Conservation (phyloP, 2,329 filamentous ascomycete species). For the Apiospora koreana region DNA sequence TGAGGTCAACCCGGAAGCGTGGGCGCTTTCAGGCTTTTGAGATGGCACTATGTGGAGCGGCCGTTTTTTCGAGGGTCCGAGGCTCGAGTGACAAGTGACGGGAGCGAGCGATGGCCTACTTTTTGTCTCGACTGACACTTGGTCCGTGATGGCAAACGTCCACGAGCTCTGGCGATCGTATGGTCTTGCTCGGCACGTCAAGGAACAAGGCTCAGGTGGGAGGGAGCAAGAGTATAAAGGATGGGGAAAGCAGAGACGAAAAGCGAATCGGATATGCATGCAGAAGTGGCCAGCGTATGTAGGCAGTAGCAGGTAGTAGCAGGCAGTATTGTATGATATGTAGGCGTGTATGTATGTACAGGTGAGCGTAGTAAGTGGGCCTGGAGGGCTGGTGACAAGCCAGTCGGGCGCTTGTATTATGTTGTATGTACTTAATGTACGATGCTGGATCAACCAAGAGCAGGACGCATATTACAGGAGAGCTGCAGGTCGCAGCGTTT, state of each 20-base stretch:
- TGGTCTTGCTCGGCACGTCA: background rate
- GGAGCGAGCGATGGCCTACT: background rate
- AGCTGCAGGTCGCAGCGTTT: slow-evolving; percentile 10
- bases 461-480: slow-evolving; percentile 3
- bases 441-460: background rate
- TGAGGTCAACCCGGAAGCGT: slow-evolving; percentile 24
- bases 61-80: slow-evolving; percentile 9
- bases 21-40: slow-evolving; percentile 23
- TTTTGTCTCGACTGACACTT: background rate
- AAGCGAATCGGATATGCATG: background rate
- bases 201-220: background rate
- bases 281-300: background rate
- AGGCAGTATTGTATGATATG: background rate
- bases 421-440: slow-evolving; percentile 4
- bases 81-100: slow-evolving; percentile 9
- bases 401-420: background rate
- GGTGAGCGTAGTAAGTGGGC: background rate
- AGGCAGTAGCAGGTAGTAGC: background rate
- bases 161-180: background rate
- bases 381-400: background rate
- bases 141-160: background rate
- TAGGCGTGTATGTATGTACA: background rate
- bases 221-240: background rate
- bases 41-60: slow-evolving; percentile 30
- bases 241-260: slow-evolving; percentile 1